phyloP scores from a whole-genome alignment of 192 early-diverging fungal species.

The Entomortierella parvispora region DNA sequence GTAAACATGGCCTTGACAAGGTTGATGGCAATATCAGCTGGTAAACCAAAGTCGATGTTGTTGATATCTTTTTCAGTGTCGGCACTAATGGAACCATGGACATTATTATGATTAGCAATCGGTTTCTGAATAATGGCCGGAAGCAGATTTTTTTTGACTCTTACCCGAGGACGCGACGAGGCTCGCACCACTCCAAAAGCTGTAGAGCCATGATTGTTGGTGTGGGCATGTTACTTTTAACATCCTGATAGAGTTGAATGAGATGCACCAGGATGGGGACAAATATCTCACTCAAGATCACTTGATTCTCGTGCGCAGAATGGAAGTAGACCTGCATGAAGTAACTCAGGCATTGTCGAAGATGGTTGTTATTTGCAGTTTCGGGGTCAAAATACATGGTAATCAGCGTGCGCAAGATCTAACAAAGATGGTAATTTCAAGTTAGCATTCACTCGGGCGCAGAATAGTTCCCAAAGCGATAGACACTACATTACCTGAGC shows the following conservation, averaged over 20 bases:
- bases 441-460: too few species aligned
- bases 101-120: not conserved
- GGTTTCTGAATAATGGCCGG: too few species aligned
- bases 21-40: slow-evolving; percentile 70
- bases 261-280: slow-evolving; percentile 23
- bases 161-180: slow-evolving; percentile 71
- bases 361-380: slow-evolving; percentile 70
- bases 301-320: slow-evolving; percentile 79
- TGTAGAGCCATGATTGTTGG: slow-evolving; percentile 76
- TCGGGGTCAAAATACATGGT: slow-evolving; percentile 84
- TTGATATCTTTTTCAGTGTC: slow-evolving; percentile 25
- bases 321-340: slow-evolving; percentile 89
- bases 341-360: slow-evolving; percentile 89
- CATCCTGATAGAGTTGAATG: slow-evolving; percentile 19
- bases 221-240: slow-evolving; percentile 58
- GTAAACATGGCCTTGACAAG: slow-evolving; percentile 65
- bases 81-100: slow-evolving; percentile 25
- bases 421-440: not conserved
- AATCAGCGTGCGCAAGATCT: slow-evolving; percentile 81
- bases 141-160: slow-evolving; percentile 19
- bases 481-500: slow-evolving; percentile 39
- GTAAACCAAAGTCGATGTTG: slow-evolving; percentile 59
- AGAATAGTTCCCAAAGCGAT: not conserved
- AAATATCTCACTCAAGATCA: slow-evolving; percentile 66
- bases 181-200: slow-evolving; percentile 82